Base-by-base conservation (phyloP, 1,139 yeast genomes). In the Protomyces macrosporus region DNA sequence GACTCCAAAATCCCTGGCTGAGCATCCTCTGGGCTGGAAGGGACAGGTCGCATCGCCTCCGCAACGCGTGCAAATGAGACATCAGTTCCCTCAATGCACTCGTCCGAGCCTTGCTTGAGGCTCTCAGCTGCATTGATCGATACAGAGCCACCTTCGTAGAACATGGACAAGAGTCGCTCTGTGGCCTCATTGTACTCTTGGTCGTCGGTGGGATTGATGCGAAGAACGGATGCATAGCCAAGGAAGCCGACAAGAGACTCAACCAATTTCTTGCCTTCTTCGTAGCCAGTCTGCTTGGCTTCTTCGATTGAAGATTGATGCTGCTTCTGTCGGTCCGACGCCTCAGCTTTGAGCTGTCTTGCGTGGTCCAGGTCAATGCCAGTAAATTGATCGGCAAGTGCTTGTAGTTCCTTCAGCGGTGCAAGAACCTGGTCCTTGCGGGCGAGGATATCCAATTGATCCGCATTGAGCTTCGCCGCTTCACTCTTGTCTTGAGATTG, bases 331-430 rank as follows among this genome's bases (percentile, higher is more conserved):
- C 42, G 16, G 35, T 58, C 62, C 10, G 30, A 32, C 9, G 62
- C 64, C 40, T 55, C 59, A 12, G 65, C 66, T 37, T 60, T 32
- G 10, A 40, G 35, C 5, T 56, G 9, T n/a, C 33, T 52, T 33
- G 66, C 55, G 16, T 57, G 65, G n/a, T 69, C 71, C 16, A 60
- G 63, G 32, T 68, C 60, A 63, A 70, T 34, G 42, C 64, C 61
- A 53, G 67, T 65, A 68, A 74, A 73, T 30, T 71, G 64, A n/a
- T 67, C 68, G 42, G 69, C 67, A 23, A 74, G 68, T 37, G 76
- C 78, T 37, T 69, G 71, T 55, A 75, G 68, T 56, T 75, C 77
- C 64, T 71, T 74, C 64, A 76, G 70, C 12, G 78, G 77, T 4
- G 72, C 74, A 50, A 74, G 74, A 14, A 76, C 78, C 34, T 73